Conservation (phyloP, 106 monocot species). For the Posidonia australis region DNA sequence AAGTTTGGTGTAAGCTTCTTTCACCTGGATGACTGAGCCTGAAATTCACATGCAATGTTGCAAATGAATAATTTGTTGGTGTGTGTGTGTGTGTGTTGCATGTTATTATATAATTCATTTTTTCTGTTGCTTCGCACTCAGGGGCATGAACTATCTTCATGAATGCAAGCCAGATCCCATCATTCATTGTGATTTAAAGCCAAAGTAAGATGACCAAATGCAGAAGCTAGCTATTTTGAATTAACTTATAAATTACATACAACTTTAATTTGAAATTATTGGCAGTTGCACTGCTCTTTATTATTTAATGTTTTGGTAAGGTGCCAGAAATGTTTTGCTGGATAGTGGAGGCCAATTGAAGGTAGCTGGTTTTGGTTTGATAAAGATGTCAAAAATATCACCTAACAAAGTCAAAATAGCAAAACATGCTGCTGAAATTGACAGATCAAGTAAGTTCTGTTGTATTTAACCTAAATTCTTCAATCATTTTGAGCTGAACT, state of each 20-base stretch:
- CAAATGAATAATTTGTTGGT: too few relatives aligned
- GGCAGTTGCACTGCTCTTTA: slow-evolving; percentile 39
- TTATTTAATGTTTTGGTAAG: slow-evolving; percentile 73
- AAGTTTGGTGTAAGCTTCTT: too few relatives aligned
- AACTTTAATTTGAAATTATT: slow-evolving; percentile 8
- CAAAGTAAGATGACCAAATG: slow-evolving; percentile 59
- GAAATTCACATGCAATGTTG: too few relatives aligned
- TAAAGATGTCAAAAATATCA: slow-evolving; percentile 69
- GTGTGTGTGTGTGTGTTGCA: too few relatives aligned
- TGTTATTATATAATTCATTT: too few relatives aligned
- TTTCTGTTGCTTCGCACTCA: slow-evolving; percentile 22
- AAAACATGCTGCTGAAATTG: slow-evolving; percentile 23
- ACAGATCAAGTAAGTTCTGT: slow-evolving; percentile 43
- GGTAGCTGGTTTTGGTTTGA: slow-evolving; percentile 80
- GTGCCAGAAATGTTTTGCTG: slow-evolving; percentile 94
- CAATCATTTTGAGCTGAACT: background rate
- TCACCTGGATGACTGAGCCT: too few relatives aligned
- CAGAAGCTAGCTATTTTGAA: slow-evolving; percentile 1
- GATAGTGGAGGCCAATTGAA: slow-evolving; percentile 74
- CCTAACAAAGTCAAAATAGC: slow-evolving; percentile 47
- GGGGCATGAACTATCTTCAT: slow-evolving; percentile 85
- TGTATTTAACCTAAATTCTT: background rate
- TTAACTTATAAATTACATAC: background rate
- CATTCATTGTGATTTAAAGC: slow-evolving; percentile 57
- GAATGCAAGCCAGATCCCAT: slow-evolving; percentile 77